phyloP scores from a whole-genome alignment of 2,329 filamentous ascomycete genomes.

The Cladophialophora bantiana region DNA sequence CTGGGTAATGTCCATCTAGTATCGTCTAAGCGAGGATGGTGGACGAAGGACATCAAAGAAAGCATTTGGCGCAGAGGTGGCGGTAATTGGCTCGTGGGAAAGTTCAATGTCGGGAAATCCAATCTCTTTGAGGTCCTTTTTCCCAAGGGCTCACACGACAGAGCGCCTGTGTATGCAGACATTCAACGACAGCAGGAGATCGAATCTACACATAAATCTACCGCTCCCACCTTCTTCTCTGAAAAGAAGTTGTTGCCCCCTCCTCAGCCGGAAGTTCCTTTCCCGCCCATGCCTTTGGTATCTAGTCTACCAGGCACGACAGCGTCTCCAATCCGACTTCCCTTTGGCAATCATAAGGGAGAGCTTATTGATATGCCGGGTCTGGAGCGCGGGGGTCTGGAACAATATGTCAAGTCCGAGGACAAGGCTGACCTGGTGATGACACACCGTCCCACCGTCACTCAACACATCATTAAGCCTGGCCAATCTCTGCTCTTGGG shows the following conservation, averaged over 20 bases:
- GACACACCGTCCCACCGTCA: constrained; percentile 74
- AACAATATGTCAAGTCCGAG: constrained; percentile 71
- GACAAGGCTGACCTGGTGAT: constrained; percentile 76
- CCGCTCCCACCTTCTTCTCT: constrained; percentile 35
- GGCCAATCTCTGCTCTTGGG: constrained; percentile 83
- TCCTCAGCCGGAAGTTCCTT: constrained; percentile 73
- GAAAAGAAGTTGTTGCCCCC: constrained; percentile 73
- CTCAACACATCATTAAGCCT: constrained; percentile 74
- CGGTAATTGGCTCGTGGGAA: constrained; percentile 95
- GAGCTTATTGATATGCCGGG: constrained; percentile 95
- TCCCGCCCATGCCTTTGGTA: constrained; percentile 83
- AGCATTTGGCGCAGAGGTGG: constrained; percentile 84
- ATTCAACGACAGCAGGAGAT: constrained; percentile 44
- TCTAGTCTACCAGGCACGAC: constrained; percentile 91
- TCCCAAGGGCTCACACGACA: constrained; percentile 73
- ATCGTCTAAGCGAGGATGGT: constrained; percentile 86
- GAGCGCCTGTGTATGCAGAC: constrained; percentile 44
- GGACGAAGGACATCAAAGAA: constrained; percentile 85
- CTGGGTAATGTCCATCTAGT: constrained; percentile 87
- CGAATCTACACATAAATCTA: constrained; percentile 31
- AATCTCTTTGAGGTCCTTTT: constrained; percentile 87
- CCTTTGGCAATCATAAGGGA: constrained; percentile 80
- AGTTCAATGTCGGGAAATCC: constrained; percentile 97
- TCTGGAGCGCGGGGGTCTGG: constrained; percentile 75
- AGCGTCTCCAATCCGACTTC: constrained; percentile 90